Conservation (phyloP, 2,329 filamentous ascomycete species). For the Dactylellina haptotyla region DNA sequence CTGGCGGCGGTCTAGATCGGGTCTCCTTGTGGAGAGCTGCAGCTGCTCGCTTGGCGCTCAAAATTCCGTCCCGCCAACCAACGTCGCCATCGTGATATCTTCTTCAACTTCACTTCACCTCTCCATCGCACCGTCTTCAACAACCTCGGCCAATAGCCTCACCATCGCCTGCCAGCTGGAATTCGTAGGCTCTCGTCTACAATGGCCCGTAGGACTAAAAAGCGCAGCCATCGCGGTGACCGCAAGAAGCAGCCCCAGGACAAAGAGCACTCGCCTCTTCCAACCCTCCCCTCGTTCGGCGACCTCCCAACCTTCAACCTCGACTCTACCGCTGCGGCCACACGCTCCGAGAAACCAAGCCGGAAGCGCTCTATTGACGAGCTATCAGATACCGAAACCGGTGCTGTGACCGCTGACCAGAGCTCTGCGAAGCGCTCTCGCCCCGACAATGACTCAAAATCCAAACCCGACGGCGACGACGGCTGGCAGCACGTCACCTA, state of each 20-base stretch:
- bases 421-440: conserved; percentile 25
- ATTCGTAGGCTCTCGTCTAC: not conserved
- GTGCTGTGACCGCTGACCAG: not conserved
- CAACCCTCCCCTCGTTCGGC: conserved; percentile 40
- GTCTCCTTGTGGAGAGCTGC: too few relatives aligned
- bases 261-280: conserved; percentile 30
- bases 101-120: too few relatives aligned
- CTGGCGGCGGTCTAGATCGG: not conserved
- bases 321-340: not conserved
- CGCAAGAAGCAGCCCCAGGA: conserved; percentile 21
- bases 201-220: conserved; percentile 38
- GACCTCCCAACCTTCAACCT: conserved; percentile 42
- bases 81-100: too few relatives aligned
- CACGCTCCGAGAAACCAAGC: not conserved
- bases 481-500: conserved; percentile 45
- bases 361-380: conserved; percentile 24
- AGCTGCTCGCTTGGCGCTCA: too few relatives aligned
- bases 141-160: too few relatives aligned
- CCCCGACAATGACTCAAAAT: not conserved
- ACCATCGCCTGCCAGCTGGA: not conserved
- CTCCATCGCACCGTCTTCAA: too few relatives aligned
- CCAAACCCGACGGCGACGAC: conserved; percentile 5
- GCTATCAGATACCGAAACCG: conserved; percentile 24
- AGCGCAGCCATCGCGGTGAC: conserved; percentile 38
- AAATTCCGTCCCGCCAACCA: too few relatives aligned